Evolutionary conservation across 768 basidiomycete species (phyloP), one percentile per base, ranked within the genome.

Genomic region (Gymnopilus junonius): DNA sequence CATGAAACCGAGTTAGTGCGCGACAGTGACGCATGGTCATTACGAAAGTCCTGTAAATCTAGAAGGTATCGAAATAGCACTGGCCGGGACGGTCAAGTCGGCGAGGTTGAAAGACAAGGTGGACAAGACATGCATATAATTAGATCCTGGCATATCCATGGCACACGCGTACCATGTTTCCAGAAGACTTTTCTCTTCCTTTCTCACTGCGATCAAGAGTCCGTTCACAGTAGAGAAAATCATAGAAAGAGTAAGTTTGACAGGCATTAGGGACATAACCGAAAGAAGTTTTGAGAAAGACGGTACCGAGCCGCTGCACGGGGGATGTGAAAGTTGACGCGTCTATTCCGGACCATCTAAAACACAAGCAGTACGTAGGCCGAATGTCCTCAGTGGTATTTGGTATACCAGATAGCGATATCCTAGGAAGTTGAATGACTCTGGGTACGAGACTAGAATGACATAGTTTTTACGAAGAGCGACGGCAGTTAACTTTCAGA

Each of bases 271-370:
- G 48, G 51, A 53, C 50, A 59, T 58, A 61, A 23, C 54, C 54
- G 55, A 65, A 46, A 64, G 60, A 54, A 57, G 55, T 50, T 51
- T 51, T 31, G 51, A 43, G 40, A 65, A 59, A 53, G 61, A 65
- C 67, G 67, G 67, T 55, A 56, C 67, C 67, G 67, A 65, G 54
- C 55, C 53, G 37, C 64, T 55, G 56, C 55, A 51, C 61, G 59
- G 56, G 43, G 54, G 48, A 29, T 55, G 20, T 21, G 48, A 21
- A 40, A 31, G 39, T 42, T 31, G 63, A 14, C 39, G 37, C 23
- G 45, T 48, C 45, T 48, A 48, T 48, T 55, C 42, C 42, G 58
- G 42, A 23, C 42, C 45, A 39, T 42, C 50, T 58, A 53, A 57
- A 60, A 46, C 45, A 29, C 55, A 46, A 62, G 55, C 40, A 32